Conservation (phyloP, 2,329 filamentous ascomycete genomes). For the Cladosporium oxysporum region DNA sequence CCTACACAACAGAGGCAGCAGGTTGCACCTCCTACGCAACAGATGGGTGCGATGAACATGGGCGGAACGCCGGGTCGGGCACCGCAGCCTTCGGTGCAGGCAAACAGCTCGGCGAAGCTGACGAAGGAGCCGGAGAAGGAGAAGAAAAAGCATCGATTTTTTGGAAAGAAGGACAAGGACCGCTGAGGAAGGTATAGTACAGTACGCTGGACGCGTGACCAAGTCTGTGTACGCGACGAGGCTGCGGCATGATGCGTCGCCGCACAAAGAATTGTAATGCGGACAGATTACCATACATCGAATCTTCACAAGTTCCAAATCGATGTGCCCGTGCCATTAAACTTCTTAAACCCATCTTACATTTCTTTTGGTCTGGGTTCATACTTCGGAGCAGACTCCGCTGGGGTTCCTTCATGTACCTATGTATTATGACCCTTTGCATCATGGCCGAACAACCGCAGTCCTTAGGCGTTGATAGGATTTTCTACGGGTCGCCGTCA, state of each 20-base stretch:
- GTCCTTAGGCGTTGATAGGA: not conserved
- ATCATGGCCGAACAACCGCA: not conserved
- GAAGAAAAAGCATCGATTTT: conserved; percentile 60
- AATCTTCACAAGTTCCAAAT: not conserved
- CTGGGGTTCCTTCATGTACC: not conserved
- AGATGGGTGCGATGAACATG: conserved; percentile 59
- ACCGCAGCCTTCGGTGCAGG: conserved; percentile 31
- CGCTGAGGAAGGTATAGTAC: not conserved
- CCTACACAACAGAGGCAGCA: conserved; percentile 25
- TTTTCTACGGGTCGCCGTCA: not conserved
- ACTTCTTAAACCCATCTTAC: not conserved
- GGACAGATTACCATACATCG: not conserved
- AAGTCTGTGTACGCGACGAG: not conserved
- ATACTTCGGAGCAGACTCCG: not conserved
- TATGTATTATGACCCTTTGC: not conserved
- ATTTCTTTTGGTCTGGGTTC: not conserved
- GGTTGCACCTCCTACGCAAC: conserved; percentile 49
- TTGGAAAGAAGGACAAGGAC: conserved; percentile 41
- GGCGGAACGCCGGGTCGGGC: conserved; percentile 32
- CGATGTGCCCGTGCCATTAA: not conserved
- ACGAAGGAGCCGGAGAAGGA: conserved; percentile 59
- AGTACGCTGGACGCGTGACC: not conserved
- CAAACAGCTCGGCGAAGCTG: conserved; percentile 41
- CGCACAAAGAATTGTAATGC: not conserved
- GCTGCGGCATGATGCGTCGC: not conserved